Base-by-base conservation (phyloP, 495 filamentous ascomycete species). In the Parachaetomium inaequale region DNA sequence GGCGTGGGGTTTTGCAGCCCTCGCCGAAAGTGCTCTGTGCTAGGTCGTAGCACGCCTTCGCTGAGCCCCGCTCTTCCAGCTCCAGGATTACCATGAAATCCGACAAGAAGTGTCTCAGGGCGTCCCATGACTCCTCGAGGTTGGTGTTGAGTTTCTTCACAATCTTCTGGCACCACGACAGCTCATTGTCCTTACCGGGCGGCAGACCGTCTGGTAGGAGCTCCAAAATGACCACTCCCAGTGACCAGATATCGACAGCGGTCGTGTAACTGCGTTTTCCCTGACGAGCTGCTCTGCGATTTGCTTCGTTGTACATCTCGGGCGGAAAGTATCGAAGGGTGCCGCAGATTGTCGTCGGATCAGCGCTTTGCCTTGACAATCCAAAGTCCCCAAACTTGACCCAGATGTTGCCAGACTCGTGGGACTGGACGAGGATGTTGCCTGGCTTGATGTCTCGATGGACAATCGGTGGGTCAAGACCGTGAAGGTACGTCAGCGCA, bases 231-330 rank as follows among this genome's bases (percentile, higher is more conserved):
- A 12, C 4, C 28, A 52, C 28, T 11, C 51, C 31, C 15, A 52
- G 51, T 4, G 51, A 54, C 51, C 31, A 54, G n/a, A 52, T 52
- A n/a, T 52, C 49, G 49, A 52, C 51, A 38, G 29, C 51, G 1
- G 17, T 1, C 2, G 49, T 52, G 17, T 52, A 52, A 34, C 49
- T 52, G 14, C 26, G 19, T 45, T 10, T 45, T 6, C 11, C 42
- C 4, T 50, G 8, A 5, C 17, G 12, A 50, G 23, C 46, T 6
- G 6, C 25, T 29, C 25, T 29, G 3, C 23, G 7, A 15, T 50
- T 6, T 6, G 2, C 2, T 50, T 50, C 46, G 14, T 28, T 29
- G 25, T 28, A 28, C 2, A 29, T 11, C 46, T 50, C 46, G 14
- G 46, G 46, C 3, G 46, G 23, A 50, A 50, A 21, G 17, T 50